These are phyloP conservation scores for Fusarium anguioides DNA, from an alignment of 2,329 filamentous ascomycete species.

Conservation along the genomic window DNA sequence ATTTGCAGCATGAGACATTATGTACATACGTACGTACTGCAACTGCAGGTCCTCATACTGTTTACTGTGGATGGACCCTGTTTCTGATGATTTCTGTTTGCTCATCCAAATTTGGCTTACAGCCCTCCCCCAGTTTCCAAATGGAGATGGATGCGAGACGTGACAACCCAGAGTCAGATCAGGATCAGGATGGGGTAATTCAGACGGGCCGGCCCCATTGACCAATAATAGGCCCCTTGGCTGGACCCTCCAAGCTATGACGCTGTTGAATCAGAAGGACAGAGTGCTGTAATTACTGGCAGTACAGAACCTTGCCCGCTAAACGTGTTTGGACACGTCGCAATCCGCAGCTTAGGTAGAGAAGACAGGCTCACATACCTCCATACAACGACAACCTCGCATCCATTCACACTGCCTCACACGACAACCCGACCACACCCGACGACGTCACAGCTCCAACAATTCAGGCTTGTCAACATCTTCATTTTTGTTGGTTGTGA, in stretches of 20 bases:
- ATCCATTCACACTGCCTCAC: constrained; percentile 23
- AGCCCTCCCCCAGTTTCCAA: constrained; percentile 29
- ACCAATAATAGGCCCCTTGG: constrained; percentile 18
- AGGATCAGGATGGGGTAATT: constrained; percentile 28
- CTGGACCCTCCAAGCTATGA: constrained; percentile 32
- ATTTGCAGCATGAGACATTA: neutral
- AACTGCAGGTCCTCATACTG: constrained; percentile 19
- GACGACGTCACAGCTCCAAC: constrained; percentile 40
- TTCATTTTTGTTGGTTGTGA: constrained; percentile 6
- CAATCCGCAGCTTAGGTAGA: neutral
- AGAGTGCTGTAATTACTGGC: constrained; percentile 1
- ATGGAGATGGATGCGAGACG: constrained; percentile 34
- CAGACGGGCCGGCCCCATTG: constrained; percentile 29
- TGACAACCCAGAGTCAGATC: constrained; percentile 37
- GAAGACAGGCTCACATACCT: no score
- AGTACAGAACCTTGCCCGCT: constrained; percentile 17
- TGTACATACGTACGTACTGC: no score
- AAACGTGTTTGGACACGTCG: constrained; percentile 40
- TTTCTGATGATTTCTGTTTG: constrained; percentile 6
- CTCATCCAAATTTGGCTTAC: constrained; percentile 26
- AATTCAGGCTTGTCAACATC: constrained; percentile 27
- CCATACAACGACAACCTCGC: constrained; percentile 32
- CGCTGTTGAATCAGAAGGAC: constrained; percentile 15
- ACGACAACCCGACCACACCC: constrained; percentile 32
- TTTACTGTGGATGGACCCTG: constrained; percentile 33